phyloP scores from a whole-genome alignment of 768 basidiomycete genomes.

The Russula ochroleuca region DNA sequence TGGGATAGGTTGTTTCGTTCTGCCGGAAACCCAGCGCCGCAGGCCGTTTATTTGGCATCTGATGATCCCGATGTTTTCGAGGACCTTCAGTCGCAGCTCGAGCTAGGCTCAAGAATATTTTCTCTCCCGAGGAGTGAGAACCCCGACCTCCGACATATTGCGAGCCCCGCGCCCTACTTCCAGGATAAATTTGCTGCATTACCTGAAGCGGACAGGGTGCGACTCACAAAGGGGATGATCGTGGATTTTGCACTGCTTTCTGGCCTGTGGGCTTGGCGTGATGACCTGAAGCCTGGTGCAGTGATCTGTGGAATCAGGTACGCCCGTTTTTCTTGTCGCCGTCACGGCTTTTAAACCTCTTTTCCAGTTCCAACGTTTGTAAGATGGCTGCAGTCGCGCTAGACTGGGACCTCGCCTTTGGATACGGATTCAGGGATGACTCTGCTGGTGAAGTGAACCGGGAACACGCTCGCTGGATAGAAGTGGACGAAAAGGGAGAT shows the following conservation, averaged over 20 bases:
- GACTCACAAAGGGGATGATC: conserved; percentile 58
- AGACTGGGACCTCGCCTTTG: conserved; percentile 63
- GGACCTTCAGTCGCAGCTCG: conserved; percentile 43
- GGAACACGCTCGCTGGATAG: conserved; percentile 52
- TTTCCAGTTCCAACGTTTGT: conserved; percentile 55
- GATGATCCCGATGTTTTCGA: conserved; percentile 47
- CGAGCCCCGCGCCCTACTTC: conserved; percentile 50
- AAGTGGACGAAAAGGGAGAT: conserved; percentile 57
- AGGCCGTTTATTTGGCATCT: conserved; percentile 55
- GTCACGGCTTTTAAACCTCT: neutral
- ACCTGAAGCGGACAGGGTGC: conserved; percentile 39
- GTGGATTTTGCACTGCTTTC: conserved; percentile 64
- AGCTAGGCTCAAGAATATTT: conserved; percentile 38
- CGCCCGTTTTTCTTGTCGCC: conserved; percentile 20
- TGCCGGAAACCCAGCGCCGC: conserved; percentile 29
- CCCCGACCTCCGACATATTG: conserved; percentile 43
- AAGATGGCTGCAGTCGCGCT: conserved; percentile 54
- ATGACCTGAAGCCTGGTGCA: conserved; percentile 47
- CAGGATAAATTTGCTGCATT: conserved; percentile 49
- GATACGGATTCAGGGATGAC: conserved; percentile 38
- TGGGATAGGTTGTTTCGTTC: conserved; percentile 39
- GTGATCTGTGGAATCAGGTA: conserved; percentile 58
- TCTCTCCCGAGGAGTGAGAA: conserved; percentile 44
- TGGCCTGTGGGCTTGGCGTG: conserved; percentile 52
- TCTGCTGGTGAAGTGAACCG: conserved; percentile 46